Percentiles rank a stretch among this genome's conserved stretches.
phyloP scores from a whole-genome alignment of 1,284 basidiomycete genomes.

The Xerocomus nothofagi region DNA sequence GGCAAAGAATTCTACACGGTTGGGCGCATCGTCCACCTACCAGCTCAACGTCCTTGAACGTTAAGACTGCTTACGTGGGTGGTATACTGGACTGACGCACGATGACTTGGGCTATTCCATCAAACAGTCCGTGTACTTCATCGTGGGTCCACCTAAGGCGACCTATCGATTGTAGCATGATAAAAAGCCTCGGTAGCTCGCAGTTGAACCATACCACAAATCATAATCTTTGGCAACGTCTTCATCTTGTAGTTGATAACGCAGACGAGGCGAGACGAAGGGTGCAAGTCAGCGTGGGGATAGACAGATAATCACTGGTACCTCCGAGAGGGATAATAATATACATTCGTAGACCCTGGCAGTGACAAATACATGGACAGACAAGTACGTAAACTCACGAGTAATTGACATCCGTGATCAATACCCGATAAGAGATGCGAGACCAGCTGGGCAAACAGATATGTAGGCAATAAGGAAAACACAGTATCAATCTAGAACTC shows the following conservation, averaged over 20 bases:
- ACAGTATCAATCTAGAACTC: not conserved
- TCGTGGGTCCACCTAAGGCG: constrained; percentile 77
- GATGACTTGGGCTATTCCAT: constrained; percentile 69
- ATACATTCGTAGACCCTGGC: not conserved
- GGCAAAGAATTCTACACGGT: constrained; percentile 67
- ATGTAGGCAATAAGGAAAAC: not conserved
- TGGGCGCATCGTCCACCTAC: constrained; percentile 51
- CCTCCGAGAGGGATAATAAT: not conserved
- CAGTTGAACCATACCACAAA: constrained; percentile 22
- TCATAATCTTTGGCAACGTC: constrained; percentile 24
- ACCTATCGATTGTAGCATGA: constrained; percentile 39
- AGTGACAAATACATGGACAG: not conserved
- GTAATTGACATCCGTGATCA: not conserved
- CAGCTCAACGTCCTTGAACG: not conserved
- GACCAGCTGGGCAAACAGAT: not conserved
- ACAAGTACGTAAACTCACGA: not conserved
- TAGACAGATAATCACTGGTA: not conserved
- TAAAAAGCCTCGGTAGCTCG: not conserved
- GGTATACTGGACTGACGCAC: constrained; percentile 46
- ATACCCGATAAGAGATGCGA: not conserved
- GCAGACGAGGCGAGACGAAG: not conserved
- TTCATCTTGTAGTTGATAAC: constrained; percentile 2
- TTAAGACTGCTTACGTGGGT: not conserved
- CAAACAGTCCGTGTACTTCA: constrained; percentile 65
- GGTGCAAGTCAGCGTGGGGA: not conserved